Conservation (phyloP, 2,329 filamentous ascomycete genomes). For the Cordyceps cicadae region DNA sequence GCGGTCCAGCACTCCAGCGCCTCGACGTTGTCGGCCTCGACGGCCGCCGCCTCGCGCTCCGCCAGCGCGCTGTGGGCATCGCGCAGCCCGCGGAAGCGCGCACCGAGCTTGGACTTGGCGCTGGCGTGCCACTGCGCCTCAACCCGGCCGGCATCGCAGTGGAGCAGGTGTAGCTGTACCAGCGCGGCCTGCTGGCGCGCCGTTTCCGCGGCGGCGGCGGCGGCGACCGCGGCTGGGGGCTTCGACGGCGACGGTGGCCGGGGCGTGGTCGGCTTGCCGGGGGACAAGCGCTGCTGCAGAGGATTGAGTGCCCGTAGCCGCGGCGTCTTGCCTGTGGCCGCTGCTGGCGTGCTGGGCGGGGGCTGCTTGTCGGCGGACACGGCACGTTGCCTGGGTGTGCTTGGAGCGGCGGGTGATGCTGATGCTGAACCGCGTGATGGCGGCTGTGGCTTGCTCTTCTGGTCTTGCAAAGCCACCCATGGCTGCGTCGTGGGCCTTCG, state of each 20-base stretch:
- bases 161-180: constrained; percentile 56
- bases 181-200: constrained; percentile 54
- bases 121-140: constrained; percentile 46
- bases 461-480: constrained; percentile 19
- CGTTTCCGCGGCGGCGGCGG: constrained; percentile 50
- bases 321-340: constrained; percentile 15
- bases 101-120: constrained; percentile 40
- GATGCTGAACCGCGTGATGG: constrained; percentile 20
- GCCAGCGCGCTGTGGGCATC: constrained; percentile 27
- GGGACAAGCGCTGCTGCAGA: constrained; percentile 60
- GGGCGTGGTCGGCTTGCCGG: constrained; percentile 47
- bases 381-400: constrained; percentile 14
- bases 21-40: constrained; percentile 42
- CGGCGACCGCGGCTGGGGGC: constrained; percentile 50
- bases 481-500: background rate
- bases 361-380: constrained; percentile 17
- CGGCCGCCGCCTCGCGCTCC: constrained; percentile 31
- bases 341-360: constrained; percentile 14
- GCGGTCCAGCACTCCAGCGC: constrained; percentile 45
- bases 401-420: constrained; percentile 11
- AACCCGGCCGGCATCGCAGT: constrained; percentile 42
- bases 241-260: constrained; percentile 49
- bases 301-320: constrained; percentile 47
- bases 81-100: constrained; percentile 35
- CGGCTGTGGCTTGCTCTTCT: constrained; percentile 22